A percentile compares a stretch with the other conserved stretches of the same genome.
Evolutionary conservation across 2,329 filamentous ascomycete species (phyloP).

Genomic region (Diaporthe ampelina): DNA sequence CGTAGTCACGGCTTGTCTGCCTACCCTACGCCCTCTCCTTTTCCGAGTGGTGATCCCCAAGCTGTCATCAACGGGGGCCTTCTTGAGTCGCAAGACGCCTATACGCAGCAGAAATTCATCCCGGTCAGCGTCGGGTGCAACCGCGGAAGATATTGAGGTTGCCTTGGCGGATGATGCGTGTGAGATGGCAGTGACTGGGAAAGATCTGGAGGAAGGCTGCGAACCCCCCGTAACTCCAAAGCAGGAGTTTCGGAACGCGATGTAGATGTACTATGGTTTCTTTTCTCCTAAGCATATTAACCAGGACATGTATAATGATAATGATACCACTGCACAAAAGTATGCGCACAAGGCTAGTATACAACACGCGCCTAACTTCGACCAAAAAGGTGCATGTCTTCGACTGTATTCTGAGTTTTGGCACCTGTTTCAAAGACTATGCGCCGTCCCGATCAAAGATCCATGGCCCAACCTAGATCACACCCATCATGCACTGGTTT

Average conservation of each 20-base stretch:
- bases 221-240: neutral
- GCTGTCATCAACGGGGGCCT: neutral
- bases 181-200: neutral
- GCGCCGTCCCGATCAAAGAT: no score
- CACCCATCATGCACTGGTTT: neutral
- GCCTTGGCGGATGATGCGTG: neutral
- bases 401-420: no score
- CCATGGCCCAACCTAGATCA: no score
- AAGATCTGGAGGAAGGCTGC: conserved; percentile 4
- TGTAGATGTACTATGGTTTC: neutral
- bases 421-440: no score
- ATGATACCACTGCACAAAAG: neutral
- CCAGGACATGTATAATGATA: neutral
- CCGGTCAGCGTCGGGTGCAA: neutral
- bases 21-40: conserved; percentile 31
- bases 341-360: neutral
- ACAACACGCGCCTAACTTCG: neutral
- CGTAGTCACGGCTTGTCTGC: conserved; percentile 42
- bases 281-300: no score
- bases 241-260: conserved; percentile 20
- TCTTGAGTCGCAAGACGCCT: conserved; percentile 8
- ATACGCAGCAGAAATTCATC: neutral
- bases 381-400: no score
- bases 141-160: neutral
- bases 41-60: neutral